A percentile compares a stretch with the other conserved stretches of the same genome.
These are phyloP conservation scores for Myxozyma udenii DNA, from an alignment of 805 yeast species.

Conservation along the genomic window DNA sequence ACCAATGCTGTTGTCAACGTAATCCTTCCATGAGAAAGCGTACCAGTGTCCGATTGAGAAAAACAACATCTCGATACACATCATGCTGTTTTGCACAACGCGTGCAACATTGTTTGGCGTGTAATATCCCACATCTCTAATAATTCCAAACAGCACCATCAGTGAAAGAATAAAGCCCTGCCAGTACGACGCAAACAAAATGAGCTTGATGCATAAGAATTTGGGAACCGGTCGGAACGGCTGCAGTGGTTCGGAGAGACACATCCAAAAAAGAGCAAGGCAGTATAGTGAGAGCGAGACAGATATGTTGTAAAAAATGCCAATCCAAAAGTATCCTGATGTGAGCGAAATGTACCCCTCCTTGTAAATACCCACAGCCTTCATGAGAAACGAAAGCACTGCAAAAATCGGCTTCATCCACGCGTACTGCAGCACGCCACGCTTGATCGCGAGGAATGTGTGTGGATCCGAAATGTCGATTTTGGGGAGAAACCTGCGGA, in stretches of 20 bases:
- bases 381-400: constrained; percentile 48
- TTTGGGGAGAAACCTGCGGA: constrained; percentile 48
- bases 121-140: constrained; percentile 37
- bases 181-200: constrained; percentile 98
- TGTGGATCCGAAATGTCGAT: constrained; percentile 85
- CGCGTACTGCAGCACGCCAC: constrained; percentile 88
- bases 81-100: constrained; percentile 69
- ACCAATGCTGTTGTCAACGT: constrained; percentile 61
- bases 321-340: constrained; percentile 61
- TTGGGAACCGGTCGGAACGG: constrained; percentile 81
- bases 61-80: constrained; percentile 79
- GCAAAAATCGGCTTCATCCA: constrained; percentile 91
- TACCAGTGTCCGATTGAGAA: constrained; percentile 87
- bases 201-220: constrained; percentile 86
- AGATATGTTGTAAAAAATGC: constrained; percentile 68
- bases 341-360: constrained; percentile 48
- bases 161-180: constrained; percentile 64
- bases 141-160: constrained; percentile 38
- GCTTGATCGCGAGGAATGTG: constrained; percentile 69
- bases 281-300: constrained; percentile 81
- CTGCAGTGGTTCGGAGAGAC: constrained; percentile 70
- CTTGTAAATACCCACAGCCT: constrained; percentile 50
- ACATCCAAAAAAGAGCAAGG: constrained; percentile 88
- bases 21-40: constrained; percentile 78
- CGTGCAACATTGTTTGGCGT: constrained; percentile 47